Evolutionary conservation across 148 eudicot genomes (phyloP).

Genomic region (Arbutus unedo): DNA sequence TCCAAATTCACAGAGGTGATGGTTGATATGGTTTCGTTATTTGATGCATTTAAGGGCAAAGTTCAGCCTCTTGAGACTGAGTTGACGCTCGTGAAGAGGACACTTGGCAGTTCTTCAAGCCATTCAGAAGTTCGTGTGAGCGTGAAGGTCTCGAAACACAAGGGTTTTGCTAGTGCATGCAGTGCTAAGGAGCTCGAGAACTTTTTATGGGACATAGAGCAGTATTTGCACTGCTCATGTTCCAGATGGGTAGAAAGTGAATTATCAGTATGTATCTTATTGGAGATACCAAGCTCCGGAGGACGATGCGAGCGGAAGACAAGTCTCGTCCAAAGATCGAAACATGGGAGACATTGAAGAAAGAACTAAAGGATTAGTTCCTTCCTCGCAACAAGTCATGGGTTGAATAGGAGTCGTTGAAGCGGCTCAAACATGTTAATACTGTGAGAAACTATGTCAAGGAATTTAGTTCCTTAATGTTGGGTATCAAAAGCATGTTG

Average conservation of each 20-base stretch:
- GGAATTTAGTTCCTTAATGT: neutral
- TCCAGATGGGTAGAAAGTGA: neutral
- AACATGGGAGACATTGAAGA: neutral
- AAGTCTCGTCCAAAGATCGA: neutral
- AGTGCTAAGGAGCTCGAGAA: slow-evolving; percentile 4
- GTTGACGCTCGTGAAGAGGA: neutral
- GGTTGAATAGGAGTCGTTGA: neutral
- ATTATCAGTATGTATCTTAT: neutral
- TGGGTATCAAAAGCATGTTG: slow-evolving; percentile 11
- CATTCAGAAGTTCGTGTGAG: too few species aligned
- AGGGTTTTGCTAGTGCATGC: neutral
- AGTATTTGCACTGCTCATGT: neutral
- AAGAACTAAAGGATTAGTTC: neutral
- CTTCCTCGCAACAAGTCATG: neutral
- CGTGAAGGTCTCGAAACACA: neutral
- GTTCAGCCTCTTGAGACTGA: too few species aligned
- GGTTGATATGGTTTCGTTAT: too few species aligned
- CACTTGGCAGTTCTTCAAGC: too few species aligned
- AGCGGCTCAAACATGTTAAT: neutral
- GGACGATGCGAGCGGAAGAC: neutral
- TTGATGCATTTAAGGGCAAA: too few species aligned
- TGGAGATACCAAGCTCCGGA: neutral
- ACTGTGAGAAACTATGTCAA: too few species aligned
- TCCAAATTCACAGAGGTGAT: too few species aligned
- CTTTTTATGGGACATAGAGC: neutral